These are phyloP conservation scores for Extremus antarcticus DNA, from an alignment of 495 filamentous ascomycete species.

Conservation along the genomic window DNA sequence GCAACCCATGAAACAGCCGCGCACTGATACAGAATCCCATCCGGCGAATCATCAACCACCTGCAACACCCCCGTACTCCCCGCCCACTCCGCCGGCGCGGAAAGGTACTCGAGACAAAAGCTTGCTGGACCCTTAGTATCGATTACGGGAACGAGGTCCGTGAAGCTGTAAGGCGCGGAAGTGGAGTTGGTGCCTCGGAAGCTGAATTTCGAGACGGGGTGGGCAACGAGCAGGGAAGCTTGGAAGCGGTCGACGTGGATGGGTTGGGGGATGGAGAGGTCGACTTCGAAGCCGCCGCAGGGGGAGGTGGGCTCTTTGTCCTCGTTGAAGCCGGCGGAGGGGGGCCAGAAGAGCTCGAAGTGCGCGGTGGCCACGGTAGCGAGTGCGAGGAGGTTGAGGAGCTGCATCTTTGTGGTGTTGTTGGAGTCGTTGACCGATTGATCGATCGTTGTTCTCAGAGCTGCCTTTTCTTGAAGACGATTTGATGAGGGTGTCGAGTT, in stretches of 20 bases:
- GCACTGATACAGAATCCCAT: slow-evolving; percentile 17
- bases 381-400: slow-evolving; percentile 15
- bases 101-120: slow-evolving; percentile 8
- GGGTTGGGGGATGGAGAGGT: slow-evolving; percentile 1
- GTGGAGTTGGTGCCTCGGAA: slow-evolving; percentile 10
- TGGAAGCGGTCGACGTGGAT: slow-evolving; percentile 12
- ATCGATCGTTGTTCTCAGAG: not conserved
- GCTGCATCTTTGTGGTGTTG: not conserved
- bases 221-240: slow-evolving; percentile 1
- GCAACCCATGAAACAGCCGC: slow-evolving; percentile 13
- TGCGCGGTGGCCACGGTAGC: slow-evolving; percentile 42
- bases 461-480: no score
- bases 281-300: slow-evolving; percentile 38
- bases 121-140: slow-evolving; percentile 3
- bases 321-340: slow-evolving; percentile 44
- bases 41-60: slow-evolving; percentile 5
- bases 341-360: slow-evolving; percentile 48
- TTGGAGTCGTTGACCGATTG: not conserved
- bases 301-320: slow-evolving; percentile 41
- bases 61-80: slow-evolving; percentile 12
- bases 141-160: slow-evolving; percentile 3
- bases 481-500: no score
- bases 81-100: slow-evolving; percentile 2
- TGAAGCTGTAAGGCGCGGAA: slow-evolving; percentile 8
- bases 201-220: not conserved